Conservation (phyloP, 2,329 filamentous ascomycete species). For the Escovopsis sp. region DNA sequence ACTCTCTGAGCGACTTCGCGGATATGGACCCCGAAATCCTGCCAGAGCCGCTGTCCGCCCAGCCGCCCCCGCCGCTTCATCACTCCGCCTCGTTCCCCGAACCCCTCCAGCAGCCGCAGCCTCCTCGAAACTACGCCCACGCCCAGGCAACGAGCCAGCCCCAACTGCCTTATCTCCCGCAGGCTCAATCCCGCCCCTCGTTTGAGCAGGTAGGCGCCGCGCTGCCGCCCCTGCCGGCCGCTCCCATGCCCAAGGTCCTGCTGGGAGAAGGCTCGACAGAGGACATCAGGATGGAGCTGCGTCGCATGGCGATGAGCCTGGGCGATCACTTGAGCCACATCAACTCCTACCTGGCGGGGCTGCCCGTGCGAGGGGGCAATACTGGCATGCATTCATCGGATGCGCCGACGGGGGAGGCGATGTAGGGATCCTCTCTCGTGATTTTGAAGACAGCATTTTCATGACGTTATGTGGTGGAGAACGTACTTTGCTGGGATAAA, state of each 20-base stretch:
- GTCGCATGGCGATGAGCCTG: constrained; percentile 34
- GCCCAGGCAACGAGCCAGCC: no score
- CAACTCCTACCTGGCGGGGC: constrained; percentile 27
- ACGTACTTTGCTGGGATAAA: background rate
- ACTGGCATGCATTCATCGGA: constrained; percentile 8
- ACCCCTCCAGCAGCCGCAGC: constrained; percentile 8
- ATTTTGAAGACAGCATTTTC: no score
- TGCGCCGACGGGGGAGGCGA: constrained; percentile 1
- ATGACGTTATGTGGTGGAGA: background rate
- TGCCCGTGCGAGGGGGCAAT: constrained; percentile 23
- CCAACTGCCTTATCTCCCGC: background rate
- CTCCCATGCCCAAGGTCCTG: constrained; percentile 37
- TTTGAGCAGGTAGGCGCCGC: constrained; percentile 6
- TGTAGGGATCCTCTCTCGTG: background rate
- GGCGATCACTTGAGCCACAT: constrained; percentile 33
- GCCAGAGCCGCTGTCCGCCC: constrained; percentile 12
- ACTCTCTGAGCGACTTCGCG: constrained; percentile 26
- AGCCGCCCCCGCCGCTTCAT: constrained; percentile 7
- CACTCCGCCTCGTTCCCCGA: constrained; percentile 2
- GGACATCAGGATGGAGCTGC: constrained; percentile 36
- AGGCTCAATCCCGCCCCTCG: background rate
- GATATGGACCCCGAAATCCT: constrained; percentile 26
- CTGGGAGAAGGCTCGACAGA: constrained; percentile 36
- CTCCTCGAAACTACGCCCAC: background rate
- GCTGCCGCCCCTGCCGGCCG: constrained; percentile 26